Base-by-base conservation (phyloP, 1,284 basidiomycete species). In the Ustilago curta region DNA sequence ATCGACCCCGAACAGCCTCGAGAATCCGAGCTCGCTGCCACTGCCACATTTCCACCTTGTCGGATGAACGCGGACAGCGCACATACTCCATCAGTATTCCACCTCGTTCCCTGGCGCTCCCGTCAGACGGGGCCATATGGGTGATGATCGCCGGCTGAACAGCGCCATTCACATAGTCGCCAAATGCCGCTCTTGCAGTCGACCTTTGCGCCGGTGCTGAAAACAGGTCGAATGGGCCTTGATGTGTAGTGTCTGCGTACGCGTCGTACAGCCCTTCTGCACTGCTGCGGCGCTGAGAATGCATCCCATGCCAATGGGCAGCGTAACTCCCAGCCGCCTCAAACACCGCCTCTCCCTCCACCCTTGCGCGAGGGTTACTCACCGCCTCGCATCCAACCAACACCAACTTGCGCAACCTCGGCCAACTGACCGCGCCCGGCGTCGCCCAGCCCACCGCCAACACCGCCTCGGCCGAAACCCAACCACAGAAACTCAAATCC, bases 401-500 rank as follows among this genome's bases (percentile, higher is more conserved):
- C 14, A 70, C 8, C 3, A 76, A 48, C 14, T 58, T 31, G 27
- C 52, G 31, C 47, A 76, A 19, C 18, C 58, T 42, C 14, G 73
- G 64, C 59, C 60, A 73, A 19, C 60, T 56, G 3, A 67, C 35
- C 9, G 16, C 19, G 1, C 21, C 32, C 16, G 23, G 4, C 0
- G 42, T 50, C 1, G 52, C 51, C 73, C 73, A 76, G 3, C 61
- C 50, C 8, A 76, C 65, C 8, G 45, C 52, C 23, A 56, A 48
- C 11, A 76, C 29, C 18, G 55, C 54, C 37, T 71, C 64, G 7
- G 69, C 60, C 2, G 40, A 56, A 2, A 75, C 51, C 75, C 75
- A 77, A 12, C 19, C n/a, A 43, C 75, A 77, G 19, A 14, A 59
- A 25, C 71, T 70, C 25, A 77, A 39, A 43, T 77, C 75, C n/a